phyloP scores from a whole-genome alignment of 108 stramenopile species.

The Fragilaria crotonensis region DNA sequence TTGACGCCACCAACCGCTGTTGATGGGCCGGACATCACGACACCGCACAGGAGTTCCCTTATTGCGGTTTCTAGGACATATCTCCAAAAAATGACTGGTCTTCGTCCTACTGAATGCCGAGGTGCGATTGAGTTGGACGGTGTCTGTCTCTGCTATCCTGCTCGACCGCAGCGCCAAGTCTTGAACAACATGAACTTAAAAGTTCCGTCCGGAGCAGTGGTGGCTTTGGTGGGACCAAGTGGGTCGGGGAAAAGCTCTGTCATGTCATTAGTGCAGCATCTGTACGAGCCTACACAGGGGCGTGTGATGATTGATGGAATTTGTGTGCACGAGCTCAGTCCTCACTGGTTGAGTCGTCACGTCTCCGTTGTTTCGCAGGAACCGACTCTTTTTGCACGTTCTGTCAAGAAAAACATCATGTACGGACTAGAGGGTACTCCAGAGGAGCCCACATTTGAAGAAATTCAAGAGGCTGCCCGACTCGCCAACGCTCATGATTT shows the following conservation, averaged over 20 bases:
- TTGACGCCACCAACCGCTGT: slow-evolving; percentile 3
- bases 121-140: slow-evolving; percentile 37
- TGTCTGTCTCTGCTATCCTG: slow-evolving; percentile 55
- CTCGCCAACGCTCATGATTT: slow-evolving; percentile 80
- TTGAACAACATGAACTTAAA: slow-evolving; percentile 40
- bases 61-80: background rate
- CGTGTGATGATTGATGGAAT: slow-evolving; percentile 39
- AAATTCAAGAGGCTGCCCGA: slow-evolving; percentile 64
- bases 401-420: slow-evolving; percentile 77
- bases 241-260: slow-evolving; percentile 78
- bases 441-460: slow-evolving; percentile 45
- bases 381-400: slow-evolving; percentile 81
- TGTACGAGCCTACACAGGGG: slow-evolving; percentile 69
- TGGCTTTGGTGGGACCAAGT: slow-evolving; percentile 71
- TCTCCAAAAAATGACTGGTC: slow-evolving; percentile 23
- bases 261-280: slow-evolving; percentile 66
- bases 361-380: slow-evolving; percentile 82
- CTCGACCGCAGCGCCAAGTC: slow-evolving; percentile 44
- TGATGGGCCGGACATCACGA: background rate
- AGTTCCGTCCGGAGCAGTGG: slow-evolving; percentile 44
- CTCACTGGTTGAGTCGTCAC: slow-evolving; percentile 33
- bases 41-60: background rate
- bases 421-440: slow-evolving; percentile 66
- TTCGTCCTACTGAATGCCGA: slow-evolving; percentile 26
- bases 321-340: slow-evolving; percentile 29